Evolutionary conservation across 768 basidiomycete genomes (phyloP).

Genomic region (Rhodotorula taiwanensis): DNA sequence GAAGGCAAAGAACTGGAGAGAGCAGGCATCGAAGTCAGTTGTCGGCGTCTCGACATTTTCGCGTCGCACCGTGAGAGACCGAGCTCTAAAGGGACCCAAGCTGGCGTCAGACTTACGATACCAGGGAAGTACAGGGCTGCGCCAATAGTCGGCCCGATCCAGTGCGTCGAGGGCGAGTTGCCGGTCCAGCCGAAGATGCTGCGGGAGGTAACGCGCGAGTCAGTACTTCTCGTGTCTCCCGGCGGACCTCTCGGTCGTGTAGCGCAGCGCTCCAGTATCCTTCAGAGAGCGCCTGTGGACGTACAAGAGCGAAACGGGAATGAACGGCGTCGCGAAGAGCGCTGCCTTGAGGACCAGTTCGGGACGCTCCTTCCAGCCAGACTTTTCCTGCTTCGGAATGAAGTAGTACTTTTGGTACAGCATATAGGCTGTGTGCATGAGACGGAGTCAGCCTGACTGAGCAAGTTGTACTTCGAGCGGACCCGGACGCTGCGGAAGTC

Average conservation of each 20-base stretch:
- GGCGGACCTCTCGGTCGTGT: too few species aligned
- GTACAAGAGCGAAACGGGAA: conserved; percentile 15
- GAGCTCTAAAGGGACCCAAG: too few species aligned
- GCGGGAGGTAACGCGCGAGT: too few species aligned
- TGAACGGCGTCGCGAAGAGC: conserved; percentile 23
- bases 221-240: too few species aligned
- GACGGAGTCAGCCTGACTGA: neutral
- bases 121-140: conserved; percentile 30
- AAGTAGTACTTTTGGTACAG: conserved; percentile 32
- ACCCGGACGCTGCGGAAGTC: too few species aligned
- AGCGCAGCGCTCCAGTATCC: too few species aligned
- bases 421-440: conserved; percentile 17
- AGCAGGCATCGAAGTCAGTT: too few species aligned
- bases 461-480: too few species aligned
- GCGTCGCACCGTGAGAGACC: too few species aligned
- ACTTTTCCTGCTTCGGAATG: conserved; percentile 7
- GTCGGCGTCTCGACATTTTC: too few species aligned
- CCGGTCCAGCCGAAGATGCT: conserved; percentile 25
- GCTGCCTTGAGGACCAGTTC: conserved; percentile 30
- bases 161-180: conserved; percentile 10
- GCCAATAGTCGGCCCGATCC: conserved; percentile 34
- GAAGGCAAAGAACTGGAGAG: conserved; percentile 14
- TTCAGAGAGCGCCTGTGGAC: too few species aligned
- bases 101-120: neutral
- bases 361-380: conserved; percentile 15